These are phyloP conservation scores for Diaporthe amygdali DNA, from an alignment of 2,329 filamentous ascomycete species.

Conservation along the genomic window DNA sequence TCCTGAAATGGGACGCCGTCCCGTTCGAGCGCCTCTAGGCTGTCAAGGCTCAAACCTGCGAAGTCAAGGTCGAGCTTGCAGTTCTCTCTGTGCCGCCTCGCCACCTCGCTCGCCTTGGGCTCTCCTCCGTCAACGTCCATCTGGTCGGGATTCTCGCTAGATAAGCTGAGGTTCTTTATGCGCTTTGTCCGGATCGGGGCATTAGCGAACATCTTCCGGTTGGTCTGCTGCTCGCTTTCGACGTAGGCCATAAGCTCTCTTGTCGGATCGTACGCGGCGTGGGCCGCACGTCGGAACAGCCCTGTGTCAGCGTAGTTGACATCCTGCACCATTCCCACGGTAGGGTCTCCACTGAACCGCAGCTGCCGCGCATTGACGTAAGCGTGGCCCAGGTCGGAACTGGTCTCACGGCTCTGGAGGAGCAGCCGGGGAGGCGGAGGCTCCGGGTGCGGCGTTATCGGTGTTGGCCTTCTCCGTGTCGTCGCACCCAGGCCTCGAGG, in stretches of 20 bases:
- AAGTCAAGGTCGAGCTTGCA: slow-evolving; percentile 26
- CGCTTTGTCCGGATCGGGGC: background rate
- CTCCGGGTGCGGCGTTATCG: slow-evolving; percentile 56
- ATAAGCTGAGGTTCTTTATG: background rate
- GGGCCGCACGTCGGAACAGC: slow-evolving; percentile 54
- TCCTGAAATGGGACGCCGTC: slow-evolving; percentile 19
- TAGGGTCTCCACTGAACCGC: slow-evolving; percentile 46
- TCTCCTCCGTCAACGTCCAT: background rate
- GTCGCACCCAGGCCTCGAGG: slow-evolving; percentile 38
- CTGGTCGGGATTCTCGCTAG: background rate
- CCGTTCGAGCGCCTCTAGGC: slow-evolving; percentile 21
- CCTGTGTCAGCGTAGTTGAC: slow-evolving; percentile 52
- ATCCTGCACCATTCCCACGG: slow-evolving; percentile 62
- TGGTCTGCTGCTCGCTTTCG: slow-evolving; percentile 50
- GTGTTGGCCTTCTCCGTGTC: slow-evolving; percentile 46
- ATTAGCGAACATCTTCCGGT: slow-evolving; percentile 32
- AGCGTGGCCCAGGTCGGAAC: slow-evolving; percentile 31
- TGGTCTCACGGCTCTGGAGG: slow-evolving; percentile 28
- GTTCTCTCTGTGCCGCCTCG: slow-evolving; percentile 21
- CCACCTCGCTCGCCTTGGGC: background rate
- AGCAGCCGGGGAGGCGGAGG: slow-evolving; percentile 43
- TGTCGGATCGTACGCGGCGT: slow-evolving; percentile 47
- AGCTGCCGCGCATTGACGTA: slow-evolving; percentile 50
- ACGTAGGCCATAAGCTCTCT: slow-evolving; percentile 50
- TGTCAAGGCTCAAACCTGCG: slow-evolving; percentile 21